These are phyloP conservation scores for Ascochyta fabae DNA, from an alignment of 2,329 filamentous ascomycete species.

Conservation along the genomic window DNA sequence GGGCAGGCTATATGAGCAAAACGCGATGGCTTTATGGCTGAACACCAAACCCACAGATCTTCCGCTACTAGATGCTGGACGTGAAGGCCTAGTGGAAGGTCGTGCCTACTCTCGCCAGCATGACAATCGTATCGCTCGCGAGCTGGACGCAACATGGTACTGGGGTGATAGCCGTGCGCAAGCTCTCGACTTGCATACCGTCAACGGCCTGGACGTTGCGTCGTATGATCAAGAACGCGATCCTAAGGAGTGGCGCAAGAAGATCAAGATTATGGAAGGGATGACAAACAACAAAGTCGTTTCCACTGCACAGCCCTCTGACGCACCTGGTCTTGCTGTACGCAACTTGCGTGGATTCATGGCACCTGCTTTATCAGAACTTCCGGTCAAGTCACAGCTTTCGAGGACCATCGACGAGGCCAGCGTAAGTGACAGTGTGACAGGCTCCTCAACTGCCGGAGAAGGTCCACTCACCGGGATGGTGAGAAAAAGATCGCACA, in stretches of 20 bases:
- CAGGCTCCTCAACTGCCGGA: background rate
- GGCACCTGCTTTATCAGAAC: slow-evolving; percentile 18
- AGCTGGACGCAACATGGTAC: slow-evolving; percentile 57
- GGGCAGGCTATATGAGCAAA: slow-evolving; percentile 61
- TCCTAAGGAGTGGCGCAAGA: slow-evolving; percentile 55
- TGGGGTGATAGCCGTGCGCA: slow-evolving; percentile 64
- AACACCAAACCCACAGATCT: slow-evolving; percentile 23
- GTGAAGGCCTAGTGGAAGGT: slow-evolving; percentile 53
- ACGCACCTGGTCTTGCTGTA: background rate
- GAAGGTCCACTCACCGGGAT: background rate
- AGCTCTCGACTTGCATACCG: slow-evolving; percentile 60
- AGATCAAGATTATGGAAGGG: slow-evolving; percentile 54
- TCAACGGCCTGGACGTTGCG: slow-evolving; percentile 62
- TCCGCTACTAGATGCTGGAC: slow-evolving; percentile 52
- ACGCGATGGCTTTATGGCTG: slow-evolving; percentile 57
- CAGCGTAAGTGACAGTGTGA: background rate
- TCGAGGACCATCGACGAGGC: background rate
- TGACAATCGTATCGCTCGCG: slow-evolving; percentile 56
- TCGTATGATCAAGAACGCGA: slow-evolving; percentile 55
- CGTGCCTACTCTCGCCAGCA: slow-evolving; percentile 54
- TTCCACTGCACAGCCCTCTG: background rate
- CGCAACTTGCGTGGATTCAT: slow-evolving; percentile 26
- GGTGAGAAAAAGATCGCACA: slow-evolving; percentile 18
- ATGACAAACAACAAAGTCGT: background rate
- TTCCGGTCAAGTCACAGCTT: slow-evolving; percentile 10